phyloP scores from a whole-genome alignment of 2,329 filamentous ascomycete species.

The Aspergillus melleus region DNA sequence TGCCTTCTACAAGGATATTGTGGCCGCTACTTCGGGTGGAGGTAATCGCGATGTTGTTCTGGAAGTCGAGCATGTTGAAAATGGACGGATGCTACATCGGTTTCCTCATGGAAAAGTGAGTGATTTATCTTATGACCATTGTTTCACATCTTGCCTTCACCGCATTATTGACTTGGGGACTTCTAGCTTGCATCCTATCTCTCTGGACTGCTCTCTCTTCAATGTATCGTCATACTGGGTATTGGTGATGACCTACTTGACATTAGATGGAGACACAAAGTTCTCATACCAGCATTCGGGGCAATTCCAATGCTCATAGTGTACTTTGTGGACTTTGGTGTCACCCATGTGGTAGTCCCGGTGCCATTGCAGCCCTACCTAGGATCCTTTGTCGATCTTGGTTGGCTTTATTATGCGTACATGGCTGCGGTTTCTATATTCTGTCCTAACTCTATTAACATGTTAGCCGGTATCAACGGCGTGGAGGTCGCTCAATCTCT shows the following conservation, averaged over 20 bases:
- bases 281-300: conserved; percentile 93
- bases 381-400: conserved; percentile 80
- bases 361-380: conserved; percentile 80
- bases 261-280: conserved; percentile 98
- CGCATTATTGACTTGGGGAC: conserved; percentile 4
- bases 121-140: background rate
- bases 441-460: conserved; percentile 98
- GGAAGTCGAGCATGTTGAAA: conserved; percentile 70
- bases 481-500: conserved; percentile 95
- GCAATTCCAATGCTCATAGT: conserved; percentile 91
- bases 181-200: conserved; percentile 85
- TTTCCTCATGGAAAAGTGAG: conserved; percentile 91
- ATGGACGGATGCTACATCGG: conserved; percentile 80
- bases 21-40: conserved; percentile 88
- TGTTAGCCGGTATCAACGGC: conserved; percentile 98
- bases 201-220: conserved; percentile 88
- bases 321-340: conserved; percentile 98
- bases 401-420: conserved; percentile 85
- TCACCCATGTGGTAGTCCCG: conserved; percentile 92
- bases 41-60: conserved; percentile 86
- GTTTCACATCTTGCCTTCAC: background rate
- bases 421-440: conserved; percentile 98
- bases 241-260: conserved; percentile 96
- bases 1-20: conserved; percentile 97
- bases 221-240: conserved; percentile 86